Base-by-base conservation (phyloP, 192 early-diverging fungal species). In the Linnemannia zychae region DNA sequence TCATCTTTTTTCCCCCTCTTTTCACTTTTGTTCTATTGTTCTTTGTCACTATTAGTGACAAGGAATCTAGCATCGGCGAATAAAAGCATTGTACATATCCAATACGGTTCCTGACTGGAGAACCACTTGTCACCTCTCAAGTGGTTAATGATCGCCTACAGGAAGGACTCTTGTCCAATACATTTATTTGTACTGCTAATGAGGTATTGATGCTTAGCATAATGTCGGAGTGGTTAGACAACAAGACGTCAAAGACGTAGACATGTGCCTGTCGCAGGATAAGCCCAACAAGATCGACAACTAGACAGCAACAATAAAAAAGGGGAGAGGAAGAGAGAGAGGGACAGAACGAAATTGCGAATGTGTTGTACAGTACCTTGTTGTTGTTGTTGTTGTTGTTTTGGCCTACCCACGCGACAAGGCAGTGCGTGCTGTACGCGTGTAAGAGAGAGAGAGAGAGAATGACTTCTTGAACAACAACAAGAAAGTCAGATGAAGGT, bases 401-500 rank as follows among this genome's bases (percentile, higher is more conserved):
- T n/a, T 24, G n/a, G n/a, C n/a, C 57, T 12, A 63, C 28, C 57
- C 57, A 63, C 57, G 57, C 57, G 57, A 63, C 57, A 63, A 63
- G 57, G 57, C 57, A 31, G 57, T 63, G 57, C 28, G 24, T 28
- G 52, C 46, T 47, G 46, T 47, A 12, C 12, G 49, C 24, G 52
- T 20, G 24, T 24, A 57, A 57, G 28, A n/a, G 3, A 63, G 28
- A 31, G 28, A 31, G 24, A 31, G 20, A 15, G n/a, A n/a, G n/a
- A n/a, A n/a, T n/a, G n/a, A n/a, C n/a, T n/a, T n/a, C 9, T n/a
- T 63, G 57, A 63, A 63, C 57, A 33, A 31, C 24, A 31, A 63
- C 1, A 60, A 60, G 24, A 60, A 5, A 63, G 57, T 63, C 57
- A 63, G 28, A 63, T 63, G 57, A 2, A 57, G 52, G 53, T 60